Evolutionary conservation across 768 basidiomycete species (phyloP).

Genomic region (Fomitopsis serialis): DNA sequence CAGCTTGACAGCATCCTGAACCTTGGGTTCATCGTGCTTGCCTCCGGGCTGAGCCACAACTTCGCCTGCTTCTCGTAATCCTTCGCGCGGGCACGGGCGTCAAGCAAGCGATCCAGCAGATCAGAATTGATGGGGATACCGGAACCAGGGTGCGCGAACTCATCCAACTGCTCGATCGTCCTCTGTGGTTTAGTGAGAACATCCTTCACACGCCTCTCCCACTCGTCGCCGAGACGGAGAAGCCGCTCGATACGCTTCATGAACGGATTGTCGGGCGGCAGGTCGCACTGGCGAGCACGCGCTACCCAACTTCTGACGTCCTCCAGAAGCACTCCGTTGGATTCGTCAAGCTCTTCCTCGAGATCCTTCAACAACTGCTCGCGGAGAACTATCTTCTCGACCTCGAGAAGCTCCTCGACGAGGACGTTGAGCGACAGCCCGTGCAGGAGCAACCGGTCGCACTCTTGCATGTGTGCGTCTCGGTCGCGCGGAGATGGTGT

Average conservation of each 20-base stretch:
- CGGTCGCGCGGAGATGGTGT: conserved; percentile 40
- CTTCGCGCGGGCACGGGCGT: conserved; percentile 60
- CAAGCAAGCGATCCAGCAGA: conserved; percentile 60
- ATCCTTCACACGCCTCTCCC: conserved; percentile 68
- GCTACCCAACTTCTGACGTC: conserved; percentile 71
- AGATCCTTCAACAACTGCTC: conserved; percentile 75
- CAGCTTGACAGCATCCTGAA: conserved; percentile 65
- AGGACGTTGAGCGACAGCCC: conserved; percentile 79
- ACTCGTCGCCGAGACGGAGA: conserved; percentile 63
- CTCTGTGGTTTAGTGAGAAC: conserved; percentile 66
- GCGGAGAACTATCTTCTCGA: conserved; percentile 78
- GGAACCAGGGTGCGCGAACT: conserved; percentile 59
- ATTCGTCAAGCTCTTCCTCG: conserved; percentile 67
- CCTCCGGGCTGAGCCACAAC: conserved; percentile 59
- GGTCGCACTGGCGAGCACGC: conserved; percentile 63
- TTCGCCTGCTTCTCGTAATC: conserved; percentile 79
- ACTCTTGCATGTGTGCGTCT: conserved; percentile 57
- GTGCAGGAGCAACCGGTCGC: conserved; percentile 63
- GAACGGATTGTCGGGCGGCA: conserved; percentile 60
- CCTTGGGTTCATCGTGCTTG: conserved; percentile 49
- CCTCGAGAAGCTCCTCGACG: conserved; percentile 69
- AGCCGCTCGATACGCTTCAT: conserved; percentile 61
- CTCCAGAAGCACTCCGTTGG: conserved; percentile 56
- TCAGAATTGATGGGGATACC: conserved; percentile 66
- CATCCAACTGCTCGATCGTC: conserved; percentile 71